Conservation (phyloP, 2,329 filamentous ascomycete genomes). For the Zymoseptoria crescenta region DNA sequence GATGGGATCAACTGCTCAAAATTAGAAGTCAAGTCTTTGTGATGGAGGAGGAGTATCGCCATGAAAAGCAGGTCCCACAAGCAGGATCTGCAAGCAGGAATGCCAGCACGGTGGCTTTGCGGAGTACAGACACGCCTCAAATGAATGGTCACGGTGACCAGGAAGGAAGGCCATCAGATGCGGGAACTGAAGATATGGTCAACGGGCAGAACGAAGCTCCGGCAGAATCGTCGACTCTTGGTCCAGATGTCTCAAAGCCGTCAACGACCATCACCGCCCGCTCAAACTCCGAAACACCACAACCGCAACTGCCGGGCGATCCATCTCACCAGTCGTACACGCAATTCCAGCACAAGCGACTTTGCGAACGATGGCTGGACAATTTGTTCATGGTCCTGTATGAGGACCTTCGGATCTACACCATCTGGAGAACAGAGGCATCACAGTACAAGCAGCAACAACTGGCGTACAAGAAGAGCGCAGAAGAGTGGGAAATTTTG, state of each 20-base stretch:
- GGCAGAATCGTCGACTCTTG: slow-evolving; percentile 23
- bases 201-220: slow-evolving; percentile 25
- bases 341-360: slow-evolving; percentile 90
- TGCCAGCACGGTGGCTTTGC: slow-evolving; percentile 70
- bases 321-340: slow-evolving; percentile 67
- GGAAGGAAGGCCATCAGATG: slow-evolving; percentile 28
- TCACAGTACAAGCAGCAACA: slow-evolving; percentile 89
- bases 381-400: slow-evolving; percentile 99
- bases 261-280: slow-evolving; percentile 27
- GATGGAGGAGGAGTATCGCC: slow-evolving; percentile 97
- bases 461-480: slow-evolving; percentile 91
- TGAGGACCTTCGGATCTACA: slow-evolving; percentile 95
- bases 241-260: slow-evolving; percentile 30
- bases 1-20: slow-evolving; percentile 92
- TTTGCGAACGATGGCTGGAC: slow-evolving; percentile 96
- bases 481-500: slow-evolving; percentile 97
- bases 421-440: slow-evolving; percentile 98
- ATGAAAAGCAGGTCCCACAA: slow-evolving; percentile 60
- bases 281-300: slow-evolving; percentile 25
- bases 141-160: slow-evolving; percentile 36
- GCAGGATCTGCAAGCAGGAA: slow-evolving; percentile 52
- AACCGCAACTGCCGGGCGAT: slow-evolving; percentile 35
- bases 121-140: slow-evolving; percentile 55
- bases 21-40: slow-evolving; percentile 96
- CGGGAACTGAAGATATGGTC: slow-evolving; percentile 28